Evolutionary conservation across 768 basidiomycete genomes (phyloP).

Genomic region (Mycena venus): DNA sequence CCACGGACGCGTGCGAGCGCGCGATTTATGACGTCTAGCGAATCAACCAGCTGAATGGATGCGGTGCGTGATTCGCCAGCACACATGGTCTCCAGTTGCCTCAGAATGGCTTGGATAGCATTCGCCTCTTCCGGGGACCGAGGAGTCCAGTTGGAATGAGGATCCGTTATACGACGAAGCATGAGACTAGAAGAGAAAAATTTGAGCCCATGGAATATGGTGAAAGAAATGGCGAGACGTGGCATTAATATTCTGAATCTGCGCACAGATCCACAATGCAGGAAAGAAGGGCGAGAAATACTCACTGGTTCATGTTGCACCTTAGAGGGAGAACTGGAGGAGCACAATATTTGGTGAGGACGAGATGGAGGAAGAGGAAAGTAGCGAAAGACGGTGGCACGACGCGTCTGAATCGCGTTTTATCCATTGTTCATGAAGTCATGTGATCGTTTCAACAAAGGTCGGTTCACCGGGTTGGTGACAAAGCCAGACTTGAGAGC

Average conservation of each 20-base stretch:
- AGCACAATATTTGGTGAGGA: too few species aligned
- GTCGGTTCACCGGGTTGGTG: too few species aligned
- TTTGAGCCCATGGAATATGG: neutral
- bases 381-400: neutral
- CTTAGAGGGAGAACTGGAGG: neutral
- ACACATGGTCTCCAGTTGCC: neutral
- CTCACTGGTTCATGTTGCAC: neutral
- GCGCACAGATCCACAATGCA: too few species aligned
- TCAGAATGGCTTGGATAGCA: neutral
- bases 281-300: neutral
- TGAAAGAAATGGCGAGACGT: neutral
- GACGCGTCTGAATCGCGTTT: neutral
- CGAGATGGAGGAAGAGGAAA: neutral
- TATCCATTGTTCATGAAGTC: neutral
- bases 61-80: neutral
- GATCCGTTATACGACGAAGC: neutral
- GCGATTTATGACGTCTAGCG: neutral
- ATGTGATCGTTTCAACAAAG: too few species aligned
- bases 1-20: neutral
- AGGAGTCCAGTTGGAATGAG: neutral
- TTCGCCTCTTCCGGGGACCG: neutral
- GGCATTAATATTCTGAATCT: too few species aligned
- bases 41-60: neutral
- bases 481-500: too few species aligned
- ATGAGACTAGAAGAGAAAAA: neutral